A percentile compares a stretch with the other conserved stretches of the same genome.
Evolutionary conservation across 2,329 filamentous ascomycete species (phyloP).

Genomic region (Neonectria coccinea): DNA sequence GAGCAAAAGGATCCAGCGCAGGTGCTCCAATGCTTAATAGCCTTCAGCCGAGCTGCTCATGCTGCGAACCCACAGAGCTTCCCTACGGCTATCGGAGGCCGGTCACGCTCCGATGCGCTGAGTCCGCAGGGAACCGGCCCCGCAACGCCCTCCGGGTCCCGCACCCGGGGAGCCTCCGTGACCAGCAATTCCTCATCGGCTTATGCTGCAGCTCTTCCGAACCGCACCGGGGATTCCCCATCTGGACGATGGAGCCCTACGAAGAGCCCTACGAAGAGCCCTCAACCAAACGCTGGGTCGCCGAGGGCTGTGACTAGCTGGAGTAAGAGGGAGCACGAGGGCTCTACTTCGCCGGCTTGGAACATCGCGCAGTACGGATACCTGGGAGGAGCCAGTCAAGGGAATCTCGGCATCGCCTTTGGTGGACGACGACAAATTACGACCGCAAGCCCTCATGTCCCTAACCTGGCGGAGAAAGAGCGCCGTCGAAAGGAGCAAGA

Average conservation of each 20-base stretch:
- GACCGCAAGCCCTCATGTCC: slow-evolving; percentile 80
- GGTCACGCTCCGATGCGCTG: slow-evolving; percentile 66
- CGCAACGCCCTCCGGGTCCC: slow-evolving; percentile 59
- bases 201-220: slow-evolving; percentile 58
- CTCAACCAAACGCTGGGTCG: slow-evolving; percentile 64
- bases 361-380: slow-evolving; percentile 99
- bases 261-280: slow-evolving; percentile 73
- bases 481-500: slow-evolving; percentile 68
- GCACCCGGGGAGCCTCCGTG: slow-evolving; percentile 64
- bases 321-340: slow-evolving; percentile 88
- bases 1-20: slow-evolving; percentile 96
- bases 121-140: slow-evolving; percentile 75
- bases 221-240: slow-evolving; percentile 65
- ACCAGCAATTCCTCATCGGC: slow-evolving; percentile 69
- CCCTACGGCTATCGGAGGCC: slow-evolving; percentile 80
- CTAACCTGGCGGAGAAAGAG: slow-evolving; percentile 87
- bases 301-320: slow-evolving; percentile 80
- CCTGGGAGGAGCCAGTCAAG: slow-evolving; percentile 96
- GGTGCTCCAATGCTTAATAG: slow-evolving; percentile 90
- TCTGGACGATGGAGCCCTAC: slow-evolving; percentile 72
- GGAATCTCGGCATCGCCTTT: slow-evolving; percentile 93
- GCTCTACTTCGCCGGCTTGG: slow-evolving; percentile 88
- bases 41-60: slow-evolving; percentile 91
- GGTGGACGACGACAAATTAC: slow-evolving; percentile 94
- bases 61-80: slow-evolving; percentile 79